Evolutionary conservation across 306 rosid genomes (phyloP), one percentile per base, ranked within the genome.

Genomic region (Inga oerstediana): DNA sequence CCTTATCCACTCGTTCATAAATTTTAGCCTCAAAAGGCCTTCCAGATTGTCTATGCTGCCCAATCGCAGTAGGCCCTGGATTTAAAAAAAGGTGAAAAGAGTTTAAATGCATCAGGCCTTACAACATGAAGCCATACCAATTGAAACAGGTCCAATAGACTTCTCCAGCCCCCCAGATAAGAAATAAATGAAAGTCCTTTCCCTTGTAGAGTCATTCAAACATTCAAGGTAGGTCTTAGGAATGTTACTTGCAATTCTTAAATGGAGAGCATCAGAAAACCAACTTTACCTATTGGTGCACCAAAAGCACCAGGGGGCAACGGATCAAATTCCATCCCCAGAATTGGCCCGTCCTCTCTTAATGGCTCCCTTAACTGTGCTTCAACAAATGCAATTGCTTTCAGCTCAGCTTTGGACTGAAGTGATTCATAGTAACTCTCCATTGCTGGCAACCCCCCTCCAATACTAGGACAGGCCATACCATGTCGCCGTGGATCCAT

Each of bases 231-330:
- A 54, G 24, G 62, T 54, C 62, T 17, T 8, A 54, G 24, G 22
- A 54, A 54, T 17, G n/a, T 19, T 54, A 19, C 62, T 54, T 5
- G 62, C 62, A 54, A 54, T 19, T 54, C 62, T 54, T 54, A 54
- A 34, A 59, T 1, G 72, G 14, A 6, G 3, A 49, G 15, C 46
- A 56, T 54, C 0, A 72, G 80, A 84, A 79, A 83, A 67, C 59
- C 20, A 79, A 70, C 46, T 80, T 81, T 89, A 93, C 98, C 98
- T 82, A 91, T 75, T 4, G 90, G 93, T 2, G 91, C 83, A 46
- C 96, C 94, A 83, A 93, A 93, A 52, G 96, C 96, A 85, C 81
- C 93, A 0, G 92, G 94, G 0, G 98, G 98, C 90, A 91, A 78
- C 5, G 92, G 85, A 79, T 93, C 93, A 91, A 93, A 93, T 83